Evolutionary conservation across 1,284 basidiomycete species (phyloP).

Genomic region (Cutaneotrichosporon mucoides): DNA sequence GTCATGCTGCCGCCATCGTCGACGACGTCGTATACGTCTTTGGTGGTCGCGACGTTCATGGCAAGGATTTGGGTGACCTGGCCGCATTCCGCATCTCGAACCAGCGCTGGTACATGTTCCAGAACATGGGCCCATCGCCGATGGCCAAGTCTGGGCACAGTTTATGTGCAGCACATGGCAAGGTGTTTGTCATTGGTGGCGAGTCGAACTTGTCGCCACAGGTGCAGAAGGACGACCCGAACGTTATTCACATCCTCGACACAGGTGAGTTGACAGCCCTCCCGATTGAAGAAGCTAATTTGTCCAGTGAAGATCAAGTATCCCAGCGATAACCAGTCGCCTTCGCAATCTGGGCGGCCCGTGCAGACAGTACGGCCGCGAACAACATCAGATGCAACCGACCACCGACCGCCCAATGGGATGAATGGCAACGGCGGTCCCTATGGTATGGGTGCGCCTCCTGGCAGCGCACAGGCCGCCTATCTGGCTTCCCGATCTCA

Average conservation of each 20-base stretch:
- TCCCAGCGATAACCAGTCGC: slow-evolving; percentile 54
- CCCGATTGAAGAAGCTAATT: no score
- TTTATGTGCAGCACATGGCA: slow-evolving; percentile 83
- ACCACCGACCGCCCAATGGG: slow-evolving; percentile 5
- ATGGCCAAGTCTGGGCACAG: slow-evolving; percentile 88
- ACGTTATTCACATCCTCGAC: slow-evolving; percentile 81
- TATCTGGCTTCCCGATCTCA: slow-evolving; percentile 23
- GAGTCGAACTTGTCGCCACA: slow-evolving; percentile 60
- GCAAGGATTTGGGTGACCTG: slow-evolving; percentile 90
- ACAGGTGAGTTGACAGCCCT: slow-evolving; percentile 60
- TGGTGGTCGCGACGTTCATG: slow-evolving; percentile 94
- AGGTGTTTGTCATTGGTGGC: slow-evolving; percentile 89
- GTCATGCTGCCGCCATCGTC: slow-evolving; percentile 92
- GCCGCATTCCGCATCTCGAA: slow-evolving; percentile 94
- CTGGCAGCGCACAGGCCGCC: slow-evolving; percentile 4
- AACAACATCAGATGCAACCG: slow-evolving; percentile 20
- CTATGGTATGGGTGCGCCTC: slow-evolving; percentile 1
- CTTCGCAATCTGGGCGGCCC: background rate
- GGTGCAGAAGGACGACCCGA: slow-evolving; percentile 70
- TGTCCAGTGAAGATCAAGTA: slow-evolving; percentile 84
- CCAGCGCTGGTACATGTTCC: slow-evolving; percentile 94
- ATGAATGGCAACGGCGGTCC: slow-evolving; percentile 1
- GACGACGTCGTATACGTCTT: slow-evolving; percentile 99
- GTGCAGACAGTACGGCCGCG: slow-evolving; percentile 6
- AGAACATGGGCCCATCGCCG: slow-evolving; percentile 96